These are phyloP conservation scores for Kurtzmaniella fragi DNA, from an alignment of 805 yeast species.

Conservation along the genomic window DNA sequence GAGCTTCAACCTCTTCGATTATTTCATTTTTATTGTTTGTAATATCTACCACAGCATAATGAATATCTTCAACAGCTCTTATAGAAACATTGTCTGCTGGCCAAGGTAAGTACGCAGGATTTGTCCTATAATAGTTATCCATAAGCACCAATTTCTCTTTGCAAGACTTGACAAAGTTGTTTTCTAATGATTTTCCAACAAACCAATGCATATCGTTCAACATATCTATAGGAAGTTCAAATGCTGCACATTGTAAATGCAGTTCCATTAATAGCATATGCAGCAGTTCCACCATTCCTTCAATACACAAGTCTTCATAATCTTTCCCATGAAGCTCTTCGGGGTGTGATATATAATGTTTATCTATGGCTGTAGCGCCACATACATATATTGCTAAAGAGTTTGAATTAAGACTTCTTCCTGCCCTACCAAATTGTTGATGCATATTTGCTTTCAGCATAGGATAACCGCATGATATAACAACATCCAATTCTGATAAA, in stretches of 20 bases:
- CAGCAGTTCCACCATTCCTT: slow-evolving; percentile 27
- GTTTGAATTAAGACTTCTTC: slow-evolving; percentile 61
- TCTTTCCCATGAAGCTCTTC: slow-evolving; percentile 44
- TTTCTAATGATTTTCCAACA: slow-evolving; percentile 23
- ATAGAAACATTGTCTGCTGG: slow-evolving; percentile 74
- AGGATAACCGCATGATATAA: slow-evolving; percentile 90
- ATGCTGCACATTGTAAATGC: slow-evolving; percentile 93
- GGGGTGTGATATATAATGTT: slow-evolving; percentile 71
- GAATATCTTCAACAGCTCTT: slow-evolving; percentile 77
- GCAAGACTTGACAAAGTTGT: slow-evolving; percentile 28
- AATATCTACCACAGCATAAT: slow-evolving; percentile 84
- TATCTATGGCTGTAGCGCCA: slow-evolving; percentile 80
- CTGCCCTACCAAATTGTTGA: slow-evolving; percentile 97
- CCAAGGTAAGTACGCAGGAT: slow-evolving; percentile 65
- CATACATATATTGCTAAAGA: slow-evolving; percentile 83
- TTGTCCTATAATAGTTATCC: slow-evolving; percentile 24
- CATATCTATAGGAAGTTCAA: slow-evolving; percentile 63
- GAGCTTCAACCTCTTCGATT: slow-evolving; percentile 85
- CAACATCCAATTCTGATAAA: slow-evolving; percentile 89
- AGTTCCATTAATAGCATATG: slow-evolving; percentile 55
- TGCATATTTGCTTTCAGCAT: slow-evolving; percentile 78
- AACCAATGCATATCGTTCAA: slow-evolving; percentile 57
- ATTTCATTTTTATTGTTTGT: slow-evolving; percentile 72
- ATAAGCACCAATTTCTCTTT: slow-evolving; percentile 28
- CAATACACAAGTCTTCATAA: slow-evolving; percentile 40